Evolutionary conservation across 106 monocot species (phyloP).

Genomic region (Ottelia alismoides): DNA sequence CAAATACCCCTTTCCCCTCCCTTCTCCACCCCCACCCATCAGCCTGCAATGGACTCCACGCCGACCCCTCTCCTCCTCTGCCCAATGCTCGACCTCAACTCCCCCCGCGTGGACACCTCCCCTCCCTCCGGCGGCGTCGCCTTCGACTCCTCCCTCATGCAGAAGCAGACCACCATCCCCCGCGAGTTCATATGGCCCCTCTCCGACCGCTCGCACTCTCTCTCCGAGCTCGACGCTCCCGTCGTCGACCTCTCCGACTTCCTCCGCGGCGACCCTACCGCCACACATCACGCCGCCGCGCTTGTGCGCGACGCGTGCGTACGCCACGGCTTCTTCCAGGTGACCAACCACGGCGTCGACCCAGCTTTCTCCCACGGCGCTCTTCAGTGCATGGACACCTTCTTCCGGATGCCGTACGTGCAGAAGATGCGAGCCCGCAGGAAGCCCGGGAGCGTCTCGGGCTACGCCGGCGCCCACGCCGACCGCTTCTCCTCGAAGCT

Average conservation of each 20-base stretch:
- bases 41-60: no score
- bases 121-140: no score
- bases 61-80: no score
- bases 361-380: constrained; percentile 5
- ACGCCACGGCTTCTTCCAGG: constrained; percentile 51
- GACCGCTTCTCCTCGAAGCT: constrained; percentile 51
- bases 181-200: constrained; percentile 54
- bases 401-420: constrained; percentile 37
- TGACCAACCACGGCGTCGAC: constrained; percentile 42
- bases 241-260: constrained; percentile 42
- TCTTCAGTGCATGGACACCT: constrained; percentile 22
- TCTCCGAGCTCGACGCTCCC: constrained; percentile 31
- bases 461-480: constrained; percentile 57
- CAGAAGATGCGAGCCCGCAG: constrained; percentile 34
- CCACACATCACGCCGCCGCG: constrained; percentile 17
- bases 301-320: constrained; percentile 30
- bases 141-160: no score
- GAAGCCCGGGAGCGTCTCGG: constrained; percentile 54
- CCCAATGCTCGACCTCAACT: no score
- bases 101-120: no score
- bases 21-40: no score
- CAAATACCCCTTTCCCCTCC: no score
- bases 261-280: constrained; percentile 15
- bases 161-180: no score
- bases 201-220: constrained; percentile 5